Base-by-base conservation (phyloP, 352 stramenopile species). In the Globisporangium cylindrosporum region DNA sequence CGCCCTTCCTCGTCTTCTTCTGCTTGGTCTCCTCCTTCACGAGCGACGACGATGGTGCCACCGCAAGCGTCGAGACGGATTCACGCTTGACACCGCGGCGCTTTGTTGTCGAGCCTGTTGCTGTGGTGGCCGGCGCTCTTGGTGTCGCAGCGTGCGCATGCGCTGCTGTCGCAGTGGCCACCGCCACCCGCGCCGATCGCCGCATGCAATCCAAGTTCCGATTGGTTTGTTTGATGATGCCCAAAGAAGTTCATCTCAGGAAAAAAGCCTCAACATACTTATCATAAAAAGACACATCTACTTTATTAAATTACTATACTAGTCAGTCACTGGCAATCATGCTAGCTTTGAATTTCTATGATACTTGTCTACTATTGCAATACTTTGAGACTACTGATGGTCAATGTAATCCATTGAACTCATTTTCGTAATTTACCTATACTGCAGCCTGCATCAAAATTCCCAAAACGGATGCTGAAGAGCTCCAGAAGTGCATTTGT, bases 1-100 rank as follows among this genome's bases (percentile, higher is more conserved):
- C 15, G 43, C 18, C 27, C 64, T 51, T 65, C 66, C 2, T 69
- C 64, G 62, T 64, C 49, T 59, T 60, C 53, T 38, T 60, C 29
- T 22, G 46, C 34, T 29, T 84, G 68, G 22, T 20, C 51, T 58
- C 27, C 18, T 15, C 27, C 27, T 32, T 60, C 55, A 61, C 55
- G 29, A 61, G 29, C 18, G 34, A 12, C 22, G 54, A 59, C 3
- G 36, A 15, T 6, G 55, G 2, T 27, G 51, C 5, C 6, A 12
- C n/a, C 24, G 43, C 27, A 27, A 27, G 18, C 1, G 49, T 9
- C 2, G 29, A 27, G 43, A 43, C 10, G 29, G 43, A 43, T 7
- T 46, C 58, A 15, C 43, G 56, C 56, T 69, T 69, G 41, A 63
- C 29, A 2, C 56, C 56, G 7, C 55, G 29, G 10, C n/a, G 6